Base-by-base conservation (phyloP, 1,284 basidiomycete genomes). In the Erythrobasidium hasegawianum region DNA sequence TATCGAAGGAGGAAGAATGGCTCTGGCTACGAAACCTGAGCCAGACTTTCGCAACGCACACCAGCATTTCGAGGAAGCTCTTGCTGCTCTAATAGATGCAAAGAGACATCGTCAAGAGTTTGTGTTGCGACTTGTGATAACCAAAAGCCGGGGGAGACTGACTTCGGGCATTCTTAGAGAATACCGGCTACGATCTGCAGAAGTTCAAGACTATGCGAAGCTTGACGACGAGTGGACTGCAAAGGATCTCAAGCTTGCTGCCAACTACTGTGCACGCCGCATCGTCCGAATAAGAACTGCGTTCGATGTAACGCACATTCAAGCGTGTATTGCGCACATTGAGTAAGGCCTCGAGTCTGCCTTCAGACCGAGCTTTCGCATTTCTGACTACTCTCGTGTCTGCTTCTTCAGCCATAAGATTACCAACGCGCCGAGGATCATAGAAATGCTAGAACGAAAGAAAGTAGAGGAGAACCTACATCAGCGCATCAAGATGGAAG, bases 301-400 rank as follows among this genome's bases (percentile, higher is more conserved):
- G 8, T 24, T 18, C 16, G 43, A 47, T 4, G 16, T 47, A 5
- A 24, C 43, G 7, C 22, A 47, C 43, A 24, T 47, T 8, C 43
- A 24, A n/a, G 43, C 43, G n/a, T 47, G 43, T 47, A 47, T 47
- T 47, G 43, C 43, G 43, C 43, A 47, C 43, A 47, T 47, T 8
- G 43, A 47, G 43, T 47, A 47, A 47, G 16, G 43, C 22, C 14
- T 24, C 5, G 14, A n/a, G 16, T 7, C 16, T 47, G 43, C n/a
- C 16, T 14, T 5, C 16, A n/a, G 7, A 24, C n/a, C n/a, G n/a
- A n/a, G 7, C 43, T n/a, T 4, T 5, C 43, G 8, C 43, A 18
- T 5, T 8, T 24, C 43, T 47, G n/a, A 47, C 22, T 24, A 8
- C n/a, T 47, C n/a, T 24, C 16, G n/a, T 24, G n/a, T n/a, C n/a